phyloP scores from a whole-genome alignment of 805 yeast species.

The Nadsonia fulvescens region DNA sequence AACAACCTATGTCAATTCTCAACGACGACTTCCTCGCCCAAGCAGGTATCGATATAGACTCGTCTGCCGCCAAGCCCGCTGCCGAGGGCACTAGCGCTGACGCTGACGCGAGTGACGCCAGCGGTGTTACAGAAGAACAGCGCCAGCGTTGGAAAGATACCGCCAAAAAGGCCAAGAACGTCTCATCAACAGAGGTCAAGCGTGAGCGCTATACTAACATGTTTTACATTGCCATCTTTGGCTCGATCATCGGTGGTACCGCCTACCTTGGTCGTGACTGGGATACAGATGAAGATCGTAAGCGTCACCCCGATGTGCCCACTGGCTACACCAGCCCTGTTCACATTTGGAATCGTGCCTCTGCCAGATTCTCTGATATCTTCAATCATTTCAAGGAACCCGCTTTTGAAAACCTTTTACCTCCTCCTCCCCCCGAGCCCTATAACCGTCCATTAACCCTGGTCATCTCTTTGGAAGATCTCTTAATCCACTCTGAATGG shows the following conservation, averaged over 20 bases:
- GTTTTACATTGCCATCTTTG: slow-evolving; percentile 40
- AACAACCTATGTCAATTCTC: slow-evolving; percentile 34
- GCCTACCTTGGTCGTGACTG: slow-evolving; percentile 67
- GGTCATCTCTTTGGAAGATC: slow-evolving; percentile 76
- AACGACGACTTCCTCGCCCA: slow-evolving; percentile 66
- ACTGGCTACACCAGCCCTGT: slow-evolving; percentile 56
- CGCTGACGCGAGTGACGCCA: slow-evolving; percentile 5
- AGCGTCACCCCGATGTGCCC: slow-evolving; percentile 31
- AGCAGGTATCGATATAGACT: slow-evolving; percentile 56
- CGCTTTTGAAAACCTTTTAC: slow-evolving; percentile 78
- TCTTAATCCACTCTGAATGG: slow-evolving; percentile 86
- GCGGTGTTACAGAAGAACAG: slow-evolving; percentile 12
- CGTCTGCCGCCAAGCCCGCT: slow-evolving; percentile 7
- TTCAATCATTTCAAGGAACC: slow-evolving; percentile 84
- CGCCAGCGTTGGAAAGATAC: slow-evolving; percentile 34
- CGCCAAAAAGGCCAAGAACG: slow-evolving; percentile 21
- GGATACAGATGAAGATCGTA: slow-evolving; percentile 60
- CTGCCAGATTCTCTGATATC: slow-evolving; percentile 52
- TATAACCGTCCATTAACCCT: slow-evolving; percentile 84
- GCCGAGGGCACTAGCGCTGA: slow-evolving; percentile 5
- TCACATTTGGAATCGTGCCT: slow-evolving; percentile 50
- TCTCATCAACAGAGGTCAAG: slow-evolving; percentile 26
- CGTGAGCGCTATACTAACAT: slow-evolving; percentile 68
- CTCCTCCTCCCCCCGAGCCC: slow-evolving; percentile 82
- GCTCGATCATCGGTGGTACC: slow-evolving; percentile 32